Percentiles rank a stretch among this genome's conserved stretches.
Conservation (phyloP, 208 protist genomes). For the Blastocrithidia nonstop region DNA sequence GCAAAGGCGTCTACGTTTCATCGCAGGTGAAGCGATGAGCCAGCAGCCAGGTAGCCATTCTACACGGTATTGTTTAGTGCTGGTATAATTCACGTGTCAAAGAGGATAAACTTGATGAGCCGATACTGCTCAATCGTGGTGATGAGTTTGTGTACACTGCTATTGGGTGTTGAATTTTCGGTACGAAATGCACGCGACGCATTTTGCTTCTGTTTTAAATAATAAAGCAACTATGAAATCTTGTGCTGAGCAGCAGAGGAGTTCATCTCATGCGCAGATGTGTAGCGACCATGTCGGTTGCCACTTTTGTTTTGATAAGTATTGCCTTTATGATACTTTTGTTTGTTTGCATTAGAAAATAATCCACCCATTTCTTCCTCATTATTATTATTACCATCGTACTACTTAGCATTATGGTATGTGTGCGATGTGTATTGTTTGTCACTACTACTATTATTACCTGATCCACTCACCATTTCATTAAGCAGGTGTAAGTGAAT, state of each 20-base stretch:
- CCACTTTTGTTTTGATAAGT: conserved; percentile 5
- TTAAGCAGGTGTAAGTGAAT: conserved; percentile 69
- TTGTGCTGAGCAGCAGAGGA: no score
- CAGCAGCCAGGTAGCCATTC: conserved; percentile 49
- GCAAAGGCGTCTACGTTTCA: conserved; percentile 82
- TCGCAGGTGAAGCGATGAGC: conserved; percentile 53
- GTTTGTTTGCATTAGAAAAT: no score
- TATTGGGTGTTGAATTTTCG: conserved; percentile 9
- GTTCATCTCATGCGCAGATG: conserved; percentile 4
- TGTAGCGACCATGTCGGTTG: conserved; percentile 2
- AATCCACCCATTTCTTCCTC: not conserved
- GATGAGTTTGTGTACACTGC: conserved; percentile 30
- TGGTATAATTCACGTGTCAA: conserved; percentile 80
- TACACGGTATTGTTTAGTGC: conserved; percentile 56
- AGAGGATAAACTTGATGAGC: conserved; percentile 72
- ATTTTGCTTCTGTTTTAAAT: conserved; percentile 32
- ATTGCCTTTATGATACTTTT: not conserved
- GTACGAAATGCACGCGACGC: conserved; percentile 8
- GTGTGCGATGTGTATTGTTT: no score
- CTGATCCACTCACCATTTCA: conserved; percentile 1
- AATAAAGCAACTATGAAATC: no score
- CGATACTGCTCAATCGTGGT: conserved; percentile 55
- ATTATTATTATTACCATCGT: not conserved
- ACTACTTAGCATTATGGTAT: not conserved
- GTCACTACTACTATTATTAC: not conserved